Evolutionary conservation across 192 early-diverging fungal species (phyloP), one percentile per base, ranked within the genome.

Genomic region (Podila verticillata): DNA sequence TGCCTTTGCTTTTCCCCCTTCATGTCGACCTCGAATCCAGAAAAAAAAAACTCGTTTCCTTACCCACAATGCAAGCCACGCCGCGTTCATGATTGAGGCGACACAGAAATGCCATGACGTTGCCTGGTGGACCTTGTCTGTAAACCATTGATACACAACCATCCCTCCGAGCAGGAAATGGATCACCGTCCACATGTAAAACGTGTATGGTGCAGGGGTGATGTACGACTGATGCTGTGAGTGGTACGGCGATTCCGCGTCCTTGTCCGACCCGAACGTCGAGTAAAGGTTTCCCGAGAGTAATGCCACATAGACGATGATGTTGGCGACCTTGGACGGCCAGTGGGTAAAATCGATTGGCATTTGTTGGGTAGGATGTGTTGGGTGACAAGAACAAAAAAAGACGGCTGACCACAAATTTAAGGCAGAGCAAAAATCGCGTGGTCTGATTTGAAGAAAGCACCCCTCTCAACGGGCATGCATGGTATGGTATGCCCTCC

Each of bases 141-240:
- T 80, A 68, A 89, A 89, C 81, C 83, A 90, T 71, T 92, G 91
- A 80, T 87, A 91, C 44, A 90, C 65, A 49, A 87, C 59, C 63
- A 91, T 91, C 10, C 91, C 91, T 72, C 83, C 80, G 48, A 93
- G 85, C 44, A 92, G 66, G 59, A 87, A 61, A 80, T 93, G 89
- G 59, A 92, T 88, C 66, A 91, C 35, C 22, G 86, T 86, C 92
- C 92, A 92, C 60, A 91, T 82, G 70, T 69, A 83, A 35, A 86
- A 87, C 3, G 89, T 86, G 70, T 83, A 93, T 22, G 81, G 65
- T 24, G 92, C 92, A 56, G 92, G 91, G 9, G 90, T 91, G 49
- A 92, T 83, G 70, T 90, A 92, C 15, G 91, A 92, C 49, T 70
- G 58, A 63, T 90, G 84, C 20, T 77, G 61, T 24, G 57, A 61